Evolutionary conservation across 1,139 yeast genomes (phyloP).

Genomic region (Spathaspora sp.): DNA sequence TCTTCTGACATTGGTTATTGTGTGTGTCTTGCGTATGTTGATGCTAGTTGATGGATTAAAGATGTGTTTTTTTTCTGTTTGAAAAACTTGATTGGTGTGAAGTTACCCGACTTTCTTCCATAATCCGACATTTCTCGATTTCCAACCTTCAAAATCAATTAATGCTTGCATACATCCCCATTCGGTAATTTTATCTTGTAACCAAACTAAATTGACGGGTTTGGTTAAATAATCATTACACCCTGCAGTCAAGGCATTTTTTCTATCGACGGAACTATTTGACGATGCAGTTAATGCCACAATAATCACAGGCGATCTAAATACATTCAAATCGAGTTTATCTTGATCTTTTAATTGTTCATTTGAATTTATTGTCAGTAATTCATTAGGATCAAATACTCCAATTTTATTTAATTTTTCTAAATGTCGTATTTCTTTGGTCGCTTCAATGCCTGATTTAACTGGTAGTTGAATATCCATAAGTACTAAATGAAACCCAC

Average conservation of each 20-base stretch:
- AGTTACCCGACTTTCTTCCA: slow-evolving; percentile 2
- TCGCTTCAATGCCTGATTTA: slow-evolving; percentile 52
- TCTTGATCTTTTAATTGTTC: slow-evolving; percentile 33
- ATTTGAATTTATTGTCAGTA: slow-evolving; percentile 18
- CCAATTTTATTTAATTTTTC: slow-evolving; percentile 85
- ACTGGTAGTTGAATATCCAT: slow-evolving; percentile 61
- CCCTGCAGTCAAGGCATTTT: slow-evolving; percentile 93
- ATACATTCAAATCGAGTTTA: slow-evolving; percentile 55
- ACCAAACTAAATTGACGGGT: slow-evolving; percentile 93
- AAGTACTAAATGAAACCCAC: slow-evolving; percentile 48
- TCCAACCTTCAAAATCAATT: slow-evolving; percentile 96
- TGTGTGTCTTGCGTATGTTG: not conserved
- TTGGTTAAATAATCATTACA: slow-evolving; percentile 96
- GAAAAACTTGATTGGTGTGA: too few species aligned
- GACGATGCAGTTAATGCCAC: slow-evolving; percentile 95
- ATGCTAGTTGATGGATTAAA: not conserved
- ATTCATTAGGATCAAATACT: slow-evolving; percentile 57
- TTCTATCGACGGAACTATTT: slow-evolving; percentile 75
- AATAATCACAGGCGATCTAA: slow-evolving; percentile 89
- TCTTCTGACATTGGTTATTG: slow-evolving; percentile 13
- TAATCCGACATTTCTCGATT: slow-evolving; percentile 24
- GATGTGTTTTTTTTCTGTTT: not conserved
- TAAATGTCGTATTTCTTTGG: slow-evolving; percentile 55
- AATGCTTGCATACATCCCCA: slow-evolving; percentile 99
- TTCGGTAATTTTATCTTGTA: slow-evolving; percentile 89